phyloP scores from a whole-genome alignment of 2,329 filamentous ascomycete species.

The Scolecobasidium constrictum region DNA sequence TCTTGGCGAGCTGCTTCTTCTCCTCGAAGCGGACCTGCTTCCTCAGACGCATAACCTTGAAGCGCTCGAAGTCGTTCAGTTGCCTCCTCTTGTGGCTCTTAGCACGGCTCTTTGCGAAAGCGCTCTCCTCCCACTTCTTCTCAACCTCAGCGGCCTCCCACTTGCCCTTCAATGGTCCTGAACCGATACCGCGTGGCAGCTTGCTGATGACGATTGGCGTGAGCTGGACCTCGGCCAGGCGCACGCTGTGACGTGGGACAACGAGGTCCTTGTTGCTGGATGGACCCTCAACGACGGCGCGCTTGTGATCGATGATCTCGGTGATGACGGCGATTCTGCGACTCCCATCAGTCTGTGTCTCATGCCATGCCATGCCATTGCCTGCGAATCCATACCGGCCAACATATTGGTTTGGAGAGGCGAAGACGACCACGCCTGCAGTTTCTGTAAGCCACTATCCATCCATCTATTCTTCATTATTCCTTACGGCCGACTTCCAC shows the following conservation, averaged over 20 bases:
- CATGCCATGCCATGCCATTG: not conserved
- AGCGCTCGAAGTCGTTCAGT: constrained; percentile 97
- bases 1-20: constrained; percentile 90
- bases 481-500: constrained; percentile 80
- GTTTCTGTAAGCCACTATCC: not conserved
- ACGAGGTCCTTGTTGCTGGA: constrained; percentile 67
- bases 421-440: constrained; percentile 74
- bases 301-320: constrained; percentile 99
- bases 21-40: constrained; percentile 99
- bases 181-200: constrained; percentile 76
- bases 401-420: constrained; percentile 59
- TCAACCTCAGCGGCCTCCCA: constrained; percentile 93
- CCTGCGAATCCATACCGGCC: constrained; percentile 30
- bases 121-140: constrained; percentile 81
- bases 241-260: constrained; percentile 77
- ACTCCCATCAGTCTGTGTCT: not conserved
- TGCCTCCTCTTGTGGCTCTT: constrained; percentile 78
- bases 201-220: constrained; percentile 80
- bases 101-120: constrained; percentile 88
- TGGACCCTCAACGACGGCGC: constrained; percentile 75
- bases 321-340: constrained; percentile 80
- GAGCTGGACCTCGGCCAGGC: constrained; percentile 75
- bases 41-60: constrained; percentile 99
- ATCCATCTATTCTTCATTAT: not conserved
- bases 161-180: constrained; percentile 69